Evolutionary conservation across 2,329 filamentous ascomycete genomes (phyloP), one percentile per base, ranked within the genome.

Genomic region (Colletotrichum cereale): DNA sequence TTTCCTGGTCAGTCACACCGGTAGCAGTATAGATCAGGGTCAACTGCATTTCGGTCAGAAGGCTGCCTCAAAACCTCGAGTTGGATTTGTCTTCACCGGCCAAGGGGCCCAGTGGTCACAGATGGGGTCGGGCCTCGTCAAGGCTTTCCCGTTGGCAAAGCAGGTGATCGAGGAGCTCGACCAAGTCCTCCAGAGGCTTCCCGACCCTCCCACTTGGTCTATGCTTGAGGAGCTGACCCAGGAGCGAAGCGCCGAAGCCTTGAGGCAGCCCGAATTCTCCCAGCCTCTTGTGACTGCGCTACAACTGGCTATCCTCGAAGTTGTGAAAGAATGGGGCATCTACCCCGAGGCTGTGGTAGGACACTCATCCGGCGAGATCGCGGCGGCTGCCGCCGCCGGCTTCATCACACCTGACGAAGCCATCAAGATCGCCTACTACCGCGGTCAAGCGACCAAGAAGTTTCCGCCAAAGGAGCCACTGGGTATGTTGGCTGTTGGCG

Each of bases 281-380:
- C 80, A 83, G 62, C 78, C 82, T 8, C 48, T 80, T 0, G 81
- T 77, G 52, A 83, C 81, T 6, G 80, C 80, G 0, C 29, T 83
- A 2, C 82, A 83, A 65, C 67, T 83, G 12, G 78, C 61, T 16
- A 60, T 82, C 2, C 73, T 82, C 0, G 75, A 78, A 16, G 65
- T 81, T 0, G 70, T 82, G n/a, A 16, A 42, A 11, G 29, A 47
- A 2, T 72, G 64, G 66, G 64, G 70, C 2, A 64, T 76, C 26
- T 29, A 2, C 2, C 50, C 60, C 2, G 3, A 42, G 6, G 52
- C 50, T 12, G 73, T 77, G 50, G 24, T 75, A 5, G 42, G 76
- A 36, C 68, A 78, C 66, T 62, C 72, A 55, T 62, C 74, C 4
- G 73, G 75, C 1, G 75, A 76, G 21, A 76, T 76, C 10, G 75